Base-by-base conservation (phyloP, 495 filamentous ascomycete species). In the Xylaria acuta region DNA sequence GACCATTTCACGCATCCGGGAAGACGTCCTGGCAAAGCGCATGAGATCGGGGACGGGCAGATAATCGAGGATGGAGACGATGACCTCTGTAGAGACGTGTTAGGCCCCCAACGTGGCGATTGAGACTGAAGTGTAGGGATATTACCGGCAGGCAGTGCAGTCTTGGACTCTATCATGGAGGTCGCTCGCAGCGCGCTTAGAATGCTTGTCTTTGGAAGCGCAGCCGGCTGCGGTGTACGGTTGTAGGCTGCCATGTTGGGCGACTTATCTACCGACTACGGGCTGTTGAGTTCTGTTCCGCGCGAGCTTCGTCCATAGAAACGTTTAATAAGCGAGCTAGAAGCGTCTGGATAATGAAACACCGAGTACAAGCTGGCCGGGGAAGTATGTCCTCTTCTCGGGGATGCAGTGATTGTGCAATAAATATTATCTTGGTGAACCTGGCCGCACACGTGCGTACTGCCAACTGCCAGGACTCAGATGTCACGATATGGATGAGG, bases 1-100 rank as follows among this genome's bases (percentile, higher is more conserved):
- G 14, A 97, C 97, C 94, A 99, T 99, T 81, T 99, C 96, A 74
- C 92, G 92, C 87, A 97, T 90, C 58, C 94, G 92, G 80, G 89
- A 92, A 67, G 94, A 98, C 38, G 92, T 91, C 38, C 91, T 90
- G n/a, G 96, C 96, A 79, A 93, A 95, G 66, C 90, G 89, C 72
- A 98, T 85, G 53, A 96, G 90, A 76, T 97, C 95, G 68, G 91
- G 84, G 47, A 97, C 87, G 40, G 94, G 90, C 71, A 98, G 89
- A 82, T 95, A 93, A 79, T 97, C 94, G 78, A 98, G 88, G 74
- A 98, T 94, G 20, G 89, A 88, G 25, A 92, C 90, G 72, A 98
- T 88, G 74, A 99, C 95, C 83, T 99, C 96, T 94, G 75, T 34
- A 41, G 40, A 53, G 30, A 53, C 30, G 38, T 32, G 38, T 56